Evolutionary conservation across 345 rosid species (phyloP).

Genomic region (sweet orange (Citrus sinensis)): DNA sequence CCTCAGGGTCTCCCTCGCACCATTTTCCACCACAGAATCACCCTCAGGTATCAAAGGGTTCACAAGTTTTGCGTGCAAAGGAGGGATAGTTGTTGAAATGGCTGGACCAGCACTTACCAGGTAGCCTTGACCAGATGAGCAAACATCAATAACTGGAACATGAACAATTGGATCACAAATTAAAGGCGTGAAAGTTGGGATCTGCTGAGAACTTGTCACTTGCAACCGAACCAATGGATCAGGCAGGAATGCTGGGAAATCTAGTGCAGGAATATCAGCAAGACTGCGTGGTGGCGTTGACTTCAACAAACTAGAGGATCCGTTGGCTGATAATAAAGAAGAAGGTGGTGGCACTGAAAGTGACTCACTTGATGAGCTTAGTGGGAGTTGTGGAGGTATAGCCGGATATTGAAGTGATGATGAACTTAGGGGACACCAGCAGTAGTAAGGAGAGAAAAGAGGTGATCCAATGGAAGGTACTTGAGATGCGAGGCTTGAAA

Average conservation of each 20-base stretch:
- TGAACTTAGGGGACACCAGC: constrained; percentile 80
- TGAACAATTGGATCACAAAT: constrained; percentile 96
- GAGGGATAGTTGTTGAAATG: constrained; percentile 58
- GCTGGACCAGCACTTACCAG: constrained; percentile 82
- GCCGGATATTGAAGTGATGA: constrained; percentile 40
- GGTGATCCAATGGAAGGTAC: constrained; percentile 43
- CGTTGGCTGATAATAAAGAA: constrained; percentile 52
- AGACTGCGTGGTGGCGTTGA: constrained; percentile 52
- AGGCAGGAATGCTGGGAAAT: constrained; percentile 52
- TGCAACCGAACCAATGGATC: constrained; percentile 62
- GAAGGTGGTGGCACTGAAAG: constrained; percentile 63
- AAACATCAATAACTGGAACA: constrained; percentile 79
- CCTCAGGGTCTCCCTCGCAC: constrained; percentile 92
- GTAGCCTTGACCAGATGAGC: constrained; percentile 94
- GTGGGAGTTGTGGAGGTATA: constrained; percentile 33
- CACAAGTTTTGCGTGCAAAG: constrained; percentile 50
- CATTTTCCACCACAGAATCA: constrained; percentile 67
- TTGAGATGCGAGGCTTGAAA: constrained; percentile 31
- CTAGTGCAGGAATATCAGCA: constrained; percentile 47
- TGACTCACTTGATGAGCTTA: constrained; percentile 38
- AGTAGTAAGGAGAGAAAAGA: constrained; percentile 75
- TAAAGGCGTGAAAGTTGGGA: constrained; percentile 75
- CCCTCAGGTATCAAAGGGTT: constrained; percentile 56
- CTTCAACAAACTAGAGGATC: constrained; percentile 46
- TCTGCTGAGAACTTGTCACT: constrained; percentile 51